These are phyloP conservation scores for Zygosaccharomyces siamensis DNA, from an alignment of 805 yeast species.

Conservation along the genomic window DNA sequence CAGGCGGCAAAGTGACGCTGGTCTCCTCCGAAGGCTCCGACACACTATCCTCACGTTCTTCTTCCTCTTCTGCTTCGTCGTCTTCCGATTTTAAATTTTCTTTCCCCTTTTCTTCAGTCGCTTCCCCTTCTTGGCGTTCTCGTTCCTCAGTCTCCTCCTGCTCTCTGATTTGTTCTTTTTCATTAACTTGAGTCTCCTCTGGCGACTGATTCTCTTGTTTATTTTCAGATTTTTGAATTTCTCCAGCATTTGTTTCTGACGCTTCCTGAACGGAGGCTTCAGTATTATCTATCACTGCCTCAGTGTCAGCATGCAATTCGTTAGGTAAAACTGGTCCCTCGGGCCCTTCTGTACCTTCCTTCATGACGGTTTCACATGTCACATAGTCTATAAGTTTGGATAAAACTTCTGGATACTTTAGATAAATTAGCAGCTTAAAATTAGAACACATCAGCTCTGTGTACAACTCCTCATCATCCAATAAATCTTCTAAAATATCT, in stretches of 20 bases:
- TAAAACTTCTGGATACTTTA: constrained; percentile 73
- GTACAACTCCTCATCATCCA: constrained; percentile 70
- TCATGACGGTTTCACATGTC: constrained; percentile 39
- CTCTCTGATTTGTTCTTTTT: constrained; percentile 3
- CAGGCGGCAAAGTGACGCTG: constrained; percentile 29
- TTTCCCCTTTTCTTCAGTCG: constrained; percentile 7
- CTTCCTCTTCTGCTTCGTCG: constrained; percentile 14
- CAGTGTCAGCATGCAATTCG: constrained; percentile 14
- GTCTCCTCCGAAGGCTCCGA: constrained; percentile 33
- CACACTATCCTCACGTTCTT: constrained; percentile 23
- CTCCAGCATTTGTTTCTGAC: constrained; percentile 8
- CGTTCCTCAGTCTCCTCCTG: constrained; percentile 1
- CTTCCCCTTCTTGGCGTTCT: constrained; percentile 7
- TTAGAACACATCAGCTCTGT: constrained; percentile 71
- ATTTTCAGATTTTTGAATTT: constrained; percentile 12
- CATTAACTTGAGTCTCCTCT: constrained; percentile 13
- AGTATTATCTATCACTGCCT: constrained; percentile 12
- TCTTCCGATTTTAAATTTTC: constrained; percentile 11
- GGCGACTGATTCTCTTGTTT: not conserved
- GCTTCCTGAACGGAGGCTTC: constrained; percentile 12
- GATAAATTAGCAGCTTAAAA: constrained; percentile 68
- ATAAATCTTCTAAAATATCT: constrained; percentile 48
- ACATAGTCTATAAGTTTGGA: constrained; percentile 64
- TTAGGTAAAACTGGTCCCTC: constrained; percentile 16
- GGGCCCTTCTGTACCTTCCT: constrained; percentile 22